These are phyloP conservation scores for Suhomyces sp. DNA, from an alignment of 805 yeast genomes.

Conservation along the genomic window DNA sequence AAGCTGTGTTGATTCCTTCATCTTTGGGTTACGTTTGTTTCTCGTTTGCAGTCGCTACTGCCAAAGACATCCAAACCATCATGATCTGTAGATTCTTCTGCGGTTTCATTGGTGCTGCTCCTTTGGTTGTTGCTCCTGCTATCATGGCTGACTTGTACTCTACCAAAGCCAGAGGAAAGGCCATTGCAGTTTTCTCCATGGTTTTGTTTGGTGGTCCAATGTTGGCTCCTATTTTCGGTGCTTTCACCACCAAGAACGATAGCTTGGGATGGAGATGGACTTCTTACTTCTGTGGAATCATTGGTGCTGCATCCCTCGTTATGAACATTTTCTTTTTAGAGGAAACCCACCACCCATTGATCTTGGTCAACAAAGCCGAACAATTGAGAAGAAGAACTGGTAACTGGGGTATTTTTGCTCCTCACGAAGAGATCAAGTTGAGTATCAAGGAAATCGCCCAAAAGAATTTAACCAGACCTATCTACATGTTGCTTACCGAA, in stretches of 20 bases:
- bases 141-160: conserved; percentile 79
- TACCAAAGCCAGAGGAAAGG: conserved; percentile 67
- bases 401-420: conserved; percentile 40
- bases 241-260: conserved; percentile 38
- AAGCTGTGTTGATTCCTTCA: conserved; percentile 45
- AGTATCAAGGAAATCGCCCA: conserved; percentile 33
- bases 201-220: conserved; percentile 79
- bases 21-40: conserved; percentile 32
- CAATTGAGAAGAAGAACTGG: conserved; percentile 38
- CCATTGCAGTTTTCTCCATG: conserved; percentile 68
- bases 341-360: conserved; percentile 43
- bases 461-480: conserved; percentile 38
- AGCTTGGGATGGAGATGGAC: conserved; percentile 59
- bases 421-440: conserved; percentile 36
- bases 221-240: conserved; percentile 68
- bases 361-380: conserved; percentile 35
- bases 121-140: conserved; percentile 84
- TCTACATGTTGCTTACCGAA: conserved; percentile 38
- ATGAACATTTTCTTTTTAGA: conserved; percentile 31
- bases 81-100: conserved; percentile 76
- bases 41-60: conserved; percentile 69
- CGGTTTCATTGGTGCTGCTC: conserved; percentile 82
- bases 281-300: conserved; percentile 48
- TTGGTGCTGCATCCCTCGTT: conserved; percentile 32
- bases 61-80: conserved; percentile 74